These are phyloP conservation scores for Garcia nutans DNA, from an alignment of 345 rosid species.

Conservation along the genomic window DNA sequence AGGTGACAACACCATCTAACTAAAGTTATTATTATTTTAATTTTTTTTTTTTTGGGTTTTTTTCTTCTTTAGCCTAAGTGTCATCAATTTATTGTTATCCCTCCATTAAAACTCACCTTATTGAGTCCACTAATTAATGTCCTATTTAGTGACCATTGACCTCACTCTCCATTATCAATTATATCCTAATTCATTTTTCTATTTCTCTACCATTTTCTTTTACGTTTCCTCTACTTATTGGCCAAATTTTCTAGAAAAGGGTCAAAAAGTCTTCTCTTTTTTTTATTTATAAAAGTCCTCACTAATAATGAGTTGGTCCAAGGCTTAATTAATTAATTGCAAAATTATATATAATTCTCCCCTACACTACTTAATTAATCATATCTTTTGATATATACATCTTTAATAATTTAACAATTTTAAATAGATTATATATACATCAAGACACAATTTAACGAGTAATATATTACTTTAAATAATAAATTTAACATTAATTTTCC, in stretches of 20 bases:
- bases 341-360: too few relatives aligned
- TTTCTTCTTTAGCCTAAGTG: conserved; percentile 2
- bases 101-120: conserved; percentile 1
- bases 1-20: conserved; percentile 22
- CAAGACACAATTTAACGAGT: too few relatives aligned
- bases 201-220: conserved; percentile 33
- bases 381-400: too few relatives aligned
- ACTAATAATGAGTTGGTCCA: too few relatives aligned
- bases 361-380: too few relatives aligned
- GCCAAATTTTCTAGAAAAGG: neutral
- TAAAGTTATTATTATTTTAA: neutral
- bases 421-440: too few relatives aligned
- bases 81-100: neutral
- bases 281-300: neutral
- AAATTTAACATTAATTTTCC: too few relatives aligned
- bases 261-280: conserved; percentile 14
- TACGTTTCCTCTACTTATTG: conserved; percentile 1
- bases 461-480: too few relatives aligned
- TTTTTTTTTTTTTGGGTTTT: too few relatives aligned
- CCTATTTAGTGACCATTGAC: conserved; percentile 34
- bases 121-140: conserved; percentile 11
- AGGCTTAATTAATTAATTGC: neutral
- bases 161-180: conserved; percentile 32
- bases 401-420: too few relatives aligned
- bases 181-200: conserved; percentile 27